Evolutionary conservation across 2,329 filamentous ascomycete genomes (phyloP), one percentile per base, ranked within the genome.

Genomic region (Rutstroemia sp.): DNA sequence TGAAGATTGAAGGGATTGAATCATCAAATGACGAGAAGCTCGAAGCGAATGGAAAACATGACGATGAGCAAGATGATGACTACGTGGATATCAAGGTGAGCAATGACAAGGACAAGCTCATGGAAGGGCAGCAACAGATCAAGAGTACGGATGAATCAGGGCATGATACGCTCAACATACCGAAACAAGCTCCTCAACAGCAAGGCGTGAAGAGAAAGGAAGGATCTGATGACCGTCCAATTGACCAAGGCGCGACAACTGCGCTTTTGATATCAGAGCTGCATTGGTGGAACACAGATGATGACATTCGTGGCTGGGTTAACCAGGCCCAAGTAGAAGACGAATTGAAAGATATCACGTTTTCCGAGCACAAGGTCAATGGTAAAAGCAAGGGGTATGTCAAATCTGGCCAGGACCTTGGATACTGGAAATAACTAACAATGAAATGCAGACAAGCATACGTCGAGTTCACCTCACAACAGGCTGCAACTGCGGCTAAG

Each of bases 311-410:
- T 53, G 88, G 87, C 51, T 96, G 91, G 89, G 79, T 88, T 23
- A 84, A 84, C 62, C 80, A 88, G 62, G 89, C 87, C n/a, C 82
- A 81, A 2, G 89, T 84, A 64, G 94, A 97, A 70, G 80, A 86
- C 47, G 89, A 96, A 67, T 75, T 97, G 17, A 91, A 89, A 66
- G 94, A 97, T 59, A 83, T 99, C 51, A 96, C 92, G 0, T 99
- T 97, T 71, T 96, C 90, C 67, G 94, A 99, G 71, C 94, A 97
- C 73, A 99, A 99, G 71, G 92, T 97, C 48, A 99, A 99, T 64
- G 94, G 94, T 64, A 99, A 99, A 75, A 96, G 90, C 73, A 96
- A 97, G 76, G 92, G 94, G 92, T 95, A 78, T 61, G 84, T 72
- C 19, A 8, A 40, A 25, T 38, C n/a, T 16, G 16, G n/a, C 12